Evolutionary conservation across 257 asterid species (phyloP).

Genomic region (Parsonsia alboflavescens): DNA sequence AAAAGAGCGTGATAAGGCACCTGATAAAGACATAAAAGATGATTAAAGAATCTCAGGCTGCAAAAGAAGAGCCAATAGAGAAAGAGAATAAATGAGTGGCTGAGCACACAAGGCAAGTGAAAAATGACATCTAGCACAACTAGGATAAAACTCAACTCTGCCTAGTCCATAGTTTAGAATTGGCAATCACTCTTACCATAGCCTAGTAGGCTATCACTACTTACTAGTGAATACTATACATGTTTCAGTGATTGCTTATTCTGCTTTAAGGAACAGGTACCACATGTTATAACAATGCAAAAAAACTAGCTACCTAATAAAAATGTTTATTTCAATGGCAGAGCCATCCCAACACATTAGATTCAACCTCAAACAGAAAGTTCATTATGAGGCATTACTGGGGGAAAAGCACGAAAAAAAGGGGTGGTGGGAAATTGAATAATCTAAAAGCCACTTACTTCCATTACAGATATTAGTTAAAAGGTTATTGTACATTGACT

Average conservation of each 20-base stretch:
- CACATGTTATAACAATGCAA: background rate
- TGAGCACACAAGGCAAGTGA: background rate
- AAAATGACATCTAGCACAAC: background rate
- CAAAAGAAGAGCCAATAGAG: conserved; percentile 2
- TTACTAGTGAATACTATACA: background rate
- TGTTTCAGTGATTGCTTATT: too few relatives aligned
- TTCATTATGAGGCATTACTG: background rate
- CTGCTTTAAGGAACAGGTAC: background rate
- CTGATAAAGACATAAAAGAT: background rate
- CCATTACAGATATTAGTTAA: conserved; percentile 41
- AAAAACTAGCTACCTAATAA: background rate
- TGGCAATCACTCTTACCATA: too few relatives aligned
- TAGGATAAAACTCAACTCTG: background rate
- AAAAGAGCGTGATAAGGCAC: too few relatives aligned
- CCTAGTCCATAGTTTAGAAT: background rate
- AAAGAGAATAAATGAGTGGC: background rate
- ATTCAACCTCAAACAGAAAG: background rate
- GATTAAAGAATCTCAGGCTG: background rate
- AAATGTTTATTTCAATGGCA: background rate
- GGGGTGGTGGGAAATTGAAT: conserved; percentile 1
- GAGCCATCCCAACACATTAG: background rate
- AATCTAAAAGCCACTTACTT: conserved; percentile 24
- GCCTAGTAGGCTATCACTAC: too few relatives aligned
- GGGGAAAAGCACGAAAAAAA: background rate
- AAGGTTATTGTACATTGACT: conserved; percentile 46